Evolutionary conservation across 2,329 filamentous ascomycete species (phyloP), one percentile per base, ranked within the genome.

Genomic region (Alternaria tenuissima): DNA sequence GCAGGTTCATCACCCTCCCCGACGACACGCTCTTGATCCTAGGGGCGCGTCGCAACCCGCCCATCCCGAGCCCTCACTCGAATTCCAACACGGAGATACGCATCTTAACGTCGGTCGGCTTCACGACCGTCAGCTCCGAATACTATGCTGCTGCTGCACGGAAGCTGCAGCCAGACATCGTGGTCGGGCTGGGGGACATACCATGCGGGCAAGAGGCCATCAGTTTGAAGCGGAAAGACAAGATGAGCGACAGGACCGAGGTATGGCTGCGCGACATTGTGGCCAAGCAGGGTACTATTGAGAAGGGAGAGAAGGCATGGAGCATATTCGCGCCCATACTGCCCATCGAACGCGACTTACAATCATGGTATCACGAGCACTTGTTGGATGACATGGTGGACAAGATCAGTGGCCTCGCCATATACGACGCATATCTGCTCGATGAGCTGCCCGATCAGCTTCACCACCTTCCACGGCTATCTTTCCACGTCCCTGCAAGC

Each of bases 241-340:
- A 92, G 72, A 97, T 97, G 89, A 89, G 88, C 24, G 93, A 95
- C 72, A 86, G 94, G 57, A 97, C 92, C 1, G 91, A 95, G 74
- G 85, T 87, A 38, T 98, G 93, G 92, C 82, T 94, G 18, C 86
- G 87, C 24, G 86, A 91, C 63, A 87, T 93, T 52, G 82, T 93
- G 36, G 79, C 80, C 16, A 75, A 79, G 28, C 76, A 80, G 55
- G 78, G 56, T 24, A 56, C 74, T 3, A 51, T 76, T 2, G 75
- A 78, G 20, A 58, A 71, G 34, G 65, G 47, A 1, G 74, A 76
- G 56, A 71, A 63, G 16, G 57, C 57, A 16, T 78, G 69, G 62
- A 62, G 61, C 44, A 82, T 88, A 34, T 88, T 89, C 67, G 87
- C 86, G 3, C 85, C 87, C 0, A 82, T 97, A 0, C 83, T 97